These are phyloP conservation scores for Alternaria gaisen DNA, from an alignment of 2,329 filamentous ascomycete species.

Conservation along the genomic window DNA sequence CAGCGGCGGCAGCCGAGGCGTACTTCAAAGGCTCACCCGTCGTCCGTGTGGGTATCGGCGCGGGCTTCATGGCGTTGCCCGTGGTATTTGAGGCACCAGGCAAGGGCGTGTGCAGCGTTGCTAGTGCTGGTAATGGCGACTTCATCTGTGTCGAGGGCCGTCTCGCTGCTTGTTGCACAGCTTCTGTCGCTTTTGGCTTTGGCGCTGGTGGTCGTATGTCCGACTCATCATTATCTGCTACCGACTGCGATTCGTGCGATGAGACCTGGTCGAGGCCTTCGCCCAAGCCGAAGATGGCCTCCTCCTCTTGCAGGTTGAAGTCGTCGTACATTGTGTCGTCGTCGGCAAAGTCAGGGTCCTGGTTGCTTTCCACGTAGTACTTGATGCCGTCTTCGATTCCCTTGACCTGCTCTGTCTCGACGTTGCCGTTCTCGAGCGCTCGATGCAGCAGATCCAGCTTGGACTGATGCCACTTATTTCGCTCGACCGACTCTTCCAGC, in stretches of 20 bases:
- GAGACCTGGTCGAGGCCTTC: conserved; percentile 85
- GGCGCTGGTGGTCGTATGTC: conserved; percentile 58
- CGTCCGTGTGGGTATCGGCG: conserved; percentile 81
- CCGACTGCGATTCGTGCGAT: conserved; percentile 93
- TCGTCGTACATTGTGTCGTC: conserved; percentile 97
- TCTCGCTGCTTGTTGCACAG: conserved; percentile 64
- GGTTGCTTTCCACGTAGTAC: conserved; percentile 92
- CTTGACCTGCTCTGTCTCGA: conserved; percentile 86
- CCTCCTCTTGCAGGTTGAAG: conserved; percentile 89
- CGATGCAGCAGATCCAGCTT: conserved; percentile 92
- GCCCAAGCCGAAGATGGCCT: conserved; percentile 83
- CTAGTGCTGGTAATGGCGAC: conserved; percentile 90
- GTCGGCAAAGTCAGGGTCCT: conserved; percentile 88
- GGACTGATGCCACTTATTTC: conserved; percentile 95
- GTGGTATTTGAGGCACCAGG: conserved; percentile 68
- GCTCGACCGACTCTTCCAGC: conserved; percentile 83
- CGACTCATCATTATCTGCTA: conserved; percentile 83
- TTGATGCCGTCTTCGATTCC: conserved; percentile 91
- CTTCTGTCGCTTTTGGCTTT: conserved; percentile 69
- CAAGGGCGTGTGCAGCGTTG: conserved; percentile 82
- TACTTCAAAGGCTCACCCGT: conserved; percentile 95
- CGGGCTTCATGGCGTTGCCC: conserved; percentile 85
- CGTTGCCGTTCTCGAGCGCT: conserved; percentile 88
- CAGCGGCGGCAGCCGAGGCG: conserved; percentile 92
- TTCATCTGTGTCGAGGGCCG: conserved; percentile 90